A percentile compares a stretch with the other conserved stretches of the same genome.
Evolutionary conservation across 192 early-diverging fungal species (phyloP).

Genomic region (Glomus cerebriforme): DNA sequence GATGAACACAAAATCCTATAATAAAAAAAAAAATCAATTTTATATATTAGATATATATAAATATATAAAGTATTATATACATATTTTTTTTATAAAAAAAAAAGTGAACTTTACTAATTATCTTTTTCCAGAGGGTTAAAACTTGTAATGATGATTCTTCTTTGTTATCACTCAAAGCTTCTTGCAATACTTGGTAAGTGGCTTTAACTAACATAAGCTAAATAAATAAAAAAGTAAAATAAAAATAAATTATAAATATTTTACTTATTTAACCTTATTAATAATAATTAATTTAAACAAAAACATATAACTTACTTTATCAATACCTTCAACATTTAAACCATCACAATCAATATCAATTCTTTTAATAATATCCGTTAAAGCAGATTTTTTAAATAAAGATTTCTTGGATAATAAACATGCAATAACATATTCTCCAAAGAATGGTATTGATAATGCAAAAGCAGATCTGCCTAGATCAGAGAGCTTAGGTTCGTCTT

Average conservation of each 20-base stretch:
- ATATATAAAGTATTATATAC: no score
- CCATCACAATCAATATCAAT: constrained; percentile 39
- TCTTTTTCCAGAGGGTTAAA: constrained; percentile 52
- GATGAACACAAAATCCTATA: constrained; percentile 53
- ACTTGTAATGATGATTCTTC: constrained; percentile 53
- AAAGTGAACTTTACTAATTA: constrained; percentile 36
- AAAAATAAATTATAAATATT: background rate
- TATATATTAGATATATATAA: background rate
- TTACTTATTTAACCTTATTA: background rate
- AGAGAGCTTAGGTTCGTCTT: constrained; percentile 33
- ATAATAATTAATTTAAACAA: background rate
- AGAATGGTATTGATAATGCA: constrained; percentile 47
- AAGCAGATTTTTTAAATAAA: constrained; percentile 53
- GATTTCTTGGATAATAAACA: constrained; percentile 56
- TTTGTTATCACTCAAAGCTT: constrained; percentile 53
- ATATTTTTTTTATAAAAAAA: background rate
- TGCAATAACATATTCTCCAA: constrained; percentile 46
- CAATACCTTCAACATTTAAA: constrained; percentile 36
- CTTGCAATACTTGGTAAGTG: constrained; percentile 49
- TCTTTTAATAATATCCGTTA: constrained; percentile 49
- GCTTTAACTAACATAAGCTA: constrained; percentile 51
- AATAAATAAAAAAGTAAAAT: background rate
- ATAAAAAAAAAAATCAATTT: background rate
- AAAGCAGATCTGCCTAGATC: constrained; percentile 40
- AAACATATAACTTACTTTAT: constrained; percentile 22